Evolutionary conservation across 1,284 basidiomycete genomes (phyloP).

Genomic region (Megacollybia platyphylla): DNA sequence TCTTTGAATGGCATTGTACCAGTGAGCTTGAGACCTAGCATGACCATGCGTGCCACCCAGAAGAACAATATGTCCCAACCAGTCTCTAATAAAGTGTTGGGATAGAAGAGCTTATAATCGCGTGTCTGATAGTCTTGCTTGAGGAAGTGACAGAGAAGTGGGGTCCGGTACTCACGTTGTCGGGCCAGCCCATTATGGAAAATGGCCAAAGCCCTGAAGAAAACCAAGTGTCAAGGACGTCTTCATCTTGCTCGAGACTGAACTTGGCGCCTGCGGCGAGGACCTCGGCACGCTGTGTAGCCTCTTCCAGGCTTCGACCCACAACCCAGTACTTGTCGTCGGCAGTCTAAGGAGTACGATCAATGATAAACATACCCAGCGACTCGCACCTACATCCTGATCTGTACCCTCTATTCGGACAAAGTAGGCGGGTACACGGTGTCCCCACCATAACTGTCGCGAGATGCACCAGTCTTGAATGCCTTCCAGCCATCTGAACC

Average conservation of each 20-base stretch:
- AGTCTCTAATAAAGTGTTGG: slow-evolving; percentile 84
- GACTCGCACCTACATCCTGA: slow-evolving; percentile 43
- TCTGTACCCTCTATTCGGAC: slow-evolving; percentile 75
- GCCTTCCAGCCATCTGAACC: slow-evolving; percentile 93
- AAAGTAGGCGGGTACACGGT: slow-evolving; percentile 92
- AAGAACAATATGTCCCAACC: slow-evolving; percentile 99
- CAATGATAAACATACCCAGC: too few species aligned
- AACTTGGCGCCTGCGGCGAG: slow-evolving; percentile 67
- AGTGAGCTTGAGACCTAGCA: slow-evolving; percentile 87
- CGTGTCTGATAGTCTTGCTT: slow-evolving; percentile 35
- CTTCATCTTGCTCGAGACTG: slow-evolving; percentile 87
- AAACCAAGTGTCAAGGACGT: slow-evolving; percentile 99
- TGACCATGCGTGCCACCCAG: slow-evolving; percentile 98
- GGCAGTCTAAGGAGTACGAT: slow-evolving; percentile 26
- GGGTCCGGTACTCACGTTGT: slow-evolving; percentile 40
- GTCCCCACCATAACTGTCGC: slow-evolving; percentile 99
- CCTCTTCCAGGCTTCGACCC: slow-evolving; percentile 73
- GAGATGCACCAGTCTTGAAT: slow-evolving; percentile 99
- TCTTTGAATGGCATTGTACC: slow-evolving; percentile 91
- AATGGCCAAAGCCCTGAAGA: slow-evolving; percentile 98
- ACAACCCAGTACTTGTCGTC: slow-evolving; percentile 88
- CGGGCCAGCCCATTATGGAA: slow-evolving; percentile 96
- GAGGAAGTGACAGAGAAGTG: slow-evolving; percentile 3
- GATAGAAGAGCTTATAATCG: slow-evolving; percentile 80
- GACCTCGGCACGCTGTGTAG: slow-evolving; percentile 63